Percentiles rank a stretch among this genome's conserved stretches.
Evolutionary conservation across 2,329 filamentous ascomycete genomes (phyloP).

Genomic region (Fonsecaea nubica): DNA sequence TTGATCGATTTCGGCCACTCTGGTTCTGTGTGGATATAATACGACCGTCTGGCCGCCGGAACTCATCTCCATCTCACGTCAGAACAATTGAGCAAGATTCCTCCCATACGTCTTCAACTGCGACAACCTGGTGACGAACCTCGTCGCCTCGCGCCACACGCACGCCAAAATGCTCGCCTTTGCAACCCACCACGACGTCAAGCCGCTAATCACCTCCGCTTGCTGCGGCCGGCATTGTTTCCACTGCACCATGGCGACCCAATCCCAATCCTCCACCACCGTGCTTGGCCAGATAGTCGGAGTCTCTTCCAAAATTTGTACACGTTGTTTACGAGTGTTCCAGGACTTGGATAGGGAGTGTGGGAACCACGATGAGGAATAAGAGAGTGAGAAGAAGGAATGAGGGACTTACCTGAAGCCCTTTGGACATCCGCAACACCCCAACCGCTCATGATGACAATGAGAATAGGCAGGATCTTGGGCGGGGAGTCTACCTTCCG

Average conservation of each 20-base stretch:
- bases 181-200: conserved; percentile 65
- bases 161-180: conserved; percentile 71
- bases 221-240: too few relatives aligned
- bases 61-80: conserved; percentile 56
- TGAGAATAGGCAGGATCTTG: not conserved
- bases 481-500: too few relatives aligned
- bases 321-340: conserved; percentile 1
- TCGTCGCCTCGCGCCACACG: conserved; percentile 68
- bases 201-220: conserved; percentile 60
- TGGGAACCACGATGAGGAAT: not conserved
- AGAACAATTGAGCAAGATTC: conserved; percentile 51
- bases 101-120: conserved; percentile 56
- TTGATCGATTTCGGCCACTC: too few relatives aligned
- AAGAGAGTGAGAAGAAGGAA: not conserved
- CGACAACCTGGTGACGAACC: conserved; percentile 43
- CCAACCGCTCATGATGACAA: conserved; percentile 8
- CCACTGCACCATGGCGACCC: too few relatives aligned
- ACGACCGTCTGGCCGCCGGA: too few relatives aligned
- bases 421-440: not conserved
- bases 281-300: not conserved
- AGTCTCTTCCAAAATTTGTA: conserved; percentile 12
- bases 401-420: not conserved
- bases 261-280: too few relatives aligned
- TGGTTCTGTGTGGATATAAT: too few relatives aligned
- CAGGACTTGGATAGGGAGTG: not conserved